These are phyloP conservation scores for Celoporthe dispersa DNA, from an alignment of 2,329 filamentous ascomycete species.

Conservation along the genomic window DNA sequence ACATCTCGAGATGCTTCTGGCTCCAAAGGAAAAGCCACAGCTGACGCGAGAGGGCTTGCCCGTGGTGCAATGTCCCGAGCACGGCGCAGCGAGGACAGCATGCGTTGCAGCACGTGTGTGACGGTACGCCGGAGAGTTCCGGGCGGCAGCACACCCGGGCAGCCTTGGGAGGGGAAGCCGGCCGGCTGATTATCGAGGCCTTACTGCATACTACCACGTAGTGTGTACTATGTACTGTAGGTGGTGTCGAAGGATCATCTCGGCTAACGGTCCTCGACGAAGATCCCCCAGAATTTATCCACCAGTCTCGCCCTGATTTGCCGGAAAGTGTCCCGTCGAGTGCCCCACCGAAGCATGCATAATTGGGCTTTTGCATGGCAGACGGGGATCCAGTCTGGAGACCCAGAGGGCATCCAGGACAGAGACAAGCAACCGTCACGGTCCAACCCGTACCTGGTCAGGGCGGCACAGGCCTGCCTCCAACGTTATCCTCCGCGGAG, in stretches of 20 bases:
- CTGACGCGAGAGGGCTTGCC: neutral
- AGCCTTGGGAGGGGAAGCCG: neutral
- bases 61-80: neutral
- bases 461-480: neutral
- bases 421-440: neutral
- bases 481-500: neutral
- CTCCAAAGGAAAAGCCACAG: neutral
- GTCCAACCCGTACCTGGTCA: neutral
- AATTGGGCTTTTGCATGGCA: slow-evolving; percentile 4
- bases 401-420: neutral
- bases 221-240: slow-evolving; percentile 1
- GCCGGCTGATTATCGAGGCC: slow-evolving; percentile 2
- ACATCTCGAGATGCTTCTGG: neutral
- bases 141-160: slow-evolving; percentile 2
- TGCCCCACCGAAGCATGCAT: slow-evolving; percentile 8
- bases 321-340: neutral
- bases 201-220: neutral
- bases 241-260: slow-evolving; percentile 23
- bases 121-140: neutral
- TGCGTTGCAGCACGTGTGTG: neutral
- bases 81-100: slow-evolving; percentile 4
- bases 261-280: slow-evolving; percentile 27
- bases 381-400: slow-evolving; percentile 5
- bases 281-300: slow-evolving; percentile 30
- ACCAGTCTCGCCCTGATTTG: slow-evolving; percentile 24